Evolutionary conservation across 305 asterid genomes (phyloP), one percentile per base, ranked within the genome.

Genomic region (Stenogyne calaminthoides): DNA sequence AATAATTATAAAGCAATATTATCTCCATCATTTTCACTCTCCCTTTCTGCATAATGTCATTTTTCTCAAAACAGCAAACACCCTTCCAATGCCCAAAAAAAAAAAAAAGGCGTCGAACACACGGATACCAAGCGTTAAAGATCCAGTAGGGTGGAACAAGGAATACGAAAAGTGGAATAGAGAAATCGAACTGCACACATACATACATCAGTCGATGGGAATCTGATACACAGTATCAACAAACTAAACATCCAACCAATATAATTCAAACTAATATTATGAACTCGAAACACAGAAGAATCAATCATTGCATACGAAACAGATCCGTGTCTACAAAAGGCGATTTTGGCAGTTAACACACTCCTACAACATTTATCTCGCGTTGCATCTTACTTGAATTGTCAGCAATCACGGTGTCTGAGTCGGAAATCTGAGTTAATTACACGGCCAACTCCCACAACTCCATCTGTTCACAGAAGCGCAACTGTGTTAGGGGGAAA

Each of bases 381-480:
- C 77, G 69, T 74, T 67, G 75, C 60, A 66, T 66, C 34, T 58
- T 51, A 71, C 67, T 51, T 29, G 12, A 56, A 55, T 47, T 54
- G 72, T 37, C 34, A 72, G 65, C 64, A 56, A 40, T 29, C 62
- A 9, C n/a, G n/a, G n/a, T 25, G 47, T 34, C 37, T 39, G 71
- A 64, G 65, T 72, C 62, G 19, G 63, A 71, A 49, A 72, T 62
- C 63, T 49, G 27, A 44, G 44, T 60, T 62, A 47, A 61, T 72
- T 62, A 72, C 76, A 71, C 32, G 16, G 66, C 78, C 78, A 73
- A 16, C 66, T 65, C 67, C 78, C 59, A 27, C 4, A 16, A 55
- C 51, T 51, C 60, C 71, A 61, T 4, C 67, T 66, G 73, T 62
- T 8, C 9, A 42, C 9, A 49, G 29, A 59, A 47, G 49, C 36